A percentile compares a stretch with the other conserved stretches of the same genome.
phyloP scores from a whole-genome alignment of 192 early-diverging fungal genomes.

The Geranomyces variabilis region DNA sequence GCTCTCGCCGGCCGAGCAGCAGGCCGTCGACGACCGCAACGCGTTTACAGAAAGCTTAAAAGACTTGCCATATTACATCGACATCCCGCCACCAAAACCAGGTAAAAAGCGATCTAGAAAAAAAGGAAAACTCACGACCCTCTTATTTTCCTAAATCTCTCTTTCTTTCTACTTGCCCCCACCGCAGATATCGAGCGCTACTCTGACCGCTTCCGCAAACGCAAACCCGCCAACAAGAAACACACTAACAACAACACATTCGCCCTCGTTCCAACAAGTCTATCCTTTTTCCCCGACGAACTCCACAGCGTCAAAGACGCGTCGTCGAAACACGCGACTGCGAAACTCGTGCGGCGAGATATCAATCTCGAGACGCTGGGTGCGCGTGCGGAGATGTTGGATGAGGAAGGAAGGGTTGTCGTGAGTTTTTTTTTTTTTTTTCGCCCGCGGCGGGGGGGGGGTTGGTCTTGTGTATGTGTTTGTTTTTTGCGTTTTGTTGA shows the following conservation, averaged over 20 bases:
- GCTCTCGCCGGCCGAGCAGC: conserved; percentile 6
- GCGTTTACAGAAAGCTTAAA: conserved; percentile 5
- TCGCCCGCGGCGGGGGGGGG: too few species aligned
- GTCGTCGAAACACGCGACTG: not conserved
- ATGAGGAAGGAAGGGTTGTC: conserved; percentile 12
- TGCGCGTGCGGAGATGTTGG: conserved; percentile 12
- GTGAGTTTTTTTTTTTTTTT: too few species aligned
- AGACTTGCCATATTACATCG: conserved; percentile 29
- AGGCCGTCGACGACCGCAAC: conserved; percentile 9
- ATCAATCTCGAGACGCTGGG: conserved; percentile 21
- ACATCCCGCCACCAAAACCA: conserved; percentile 31
- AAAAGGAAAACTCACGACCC: not conserved
- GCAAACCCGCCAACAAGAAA: not conserved
- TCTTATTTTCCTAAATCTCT: not conserved
- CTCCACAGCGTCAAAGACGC: conserved; percentile 30
- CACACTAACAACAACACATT: conserved; percentile 1
- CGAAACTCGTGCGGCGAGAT: conserved; percentile 12
- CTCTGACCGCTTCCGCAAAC: conserved; percentile 23
- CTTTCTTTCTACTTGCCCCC: not conserved
- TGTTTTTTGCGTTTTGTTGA: not conserved
- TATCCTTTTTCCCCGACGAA: conserved; percentile 31
- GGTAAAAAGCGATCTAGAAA: not conserved
- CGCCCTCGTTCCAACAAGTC: conserved; percentile 18
- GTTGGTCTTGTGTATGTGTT: too few species aligned
- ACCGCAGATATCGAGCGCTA: conserved; percentile 28